Evolutionary conservation across 177 flowering plant genomes (phyloP).

Genomic region (Vitis hybrid): DNA sequence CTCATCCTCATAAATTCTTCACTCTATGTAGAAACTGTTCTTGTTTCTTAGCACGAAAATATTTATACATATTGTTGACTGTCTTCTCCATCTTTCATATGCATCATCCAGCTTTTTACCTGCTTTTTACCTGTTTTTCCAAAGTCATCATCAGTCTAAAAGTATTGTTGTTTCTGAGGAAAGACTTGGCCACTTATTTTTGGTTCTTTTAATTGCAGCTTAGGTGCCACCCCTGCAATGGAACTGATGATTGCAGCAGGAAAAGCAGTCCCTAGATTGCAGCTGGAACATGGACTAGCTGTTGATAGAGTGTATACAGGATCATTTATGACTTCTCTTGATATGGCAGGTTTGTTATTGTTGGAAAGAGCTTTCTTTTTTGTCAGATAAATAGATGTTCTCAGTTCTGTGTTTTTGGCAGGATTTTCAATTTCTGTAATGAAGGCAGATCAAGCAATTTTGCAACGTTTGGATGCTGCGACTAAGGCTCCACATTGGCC

Average conservation of each 20-base stretch:
- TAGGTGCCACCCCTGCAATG: constrained; percentile 89
- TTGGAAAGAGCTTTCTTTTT: neutral
- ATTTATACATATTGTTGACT: neutral
- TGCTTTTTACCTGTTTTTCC: neutral
- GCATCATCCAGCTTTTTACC: neutral
- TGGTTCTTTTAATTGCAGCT: constrained; percentile 38
- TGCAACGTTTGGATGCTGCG: constrained; percentile 83
- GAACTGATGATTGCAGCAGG: constrained; percentile 95
- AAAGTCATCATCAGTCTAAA: neutral
- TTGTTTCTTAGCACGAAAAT: too few relatives aligned
- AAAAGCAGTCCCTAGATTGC: constrained; percentile 79
- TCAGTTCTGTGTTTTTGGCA: constrained; percentile 21
- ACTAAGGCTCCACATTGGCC: constrained; percentile 97
- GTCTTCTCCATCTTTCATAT: too few relatives aligned
- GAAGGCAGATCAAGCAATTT: constrained; percentile 70
- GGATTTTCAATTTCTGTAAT: constrained; percentile 90
- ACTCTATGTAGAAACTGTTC: too few relatives aligned
- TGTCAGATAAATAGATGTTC: neutral
- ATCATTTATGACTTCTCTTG: constrained; percentile 96
- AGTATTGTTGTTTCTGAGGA: neutral
- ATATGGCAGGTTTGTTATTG: constrained; percentile 82
- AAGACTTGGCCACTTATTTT: neutral
- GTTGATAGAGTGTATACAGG: constrained; percentile 95
- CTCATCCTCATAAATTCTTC: too few relatives aligned
- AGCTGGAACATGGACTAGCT: constrained; percentile 93